A percentile compares a stretch with the other conserved stretches of the same genome.
Evolutionary conservation across 2,329 filamentous ascomycete species (phyloP).

Genomic region (Zymoseptoria ardabiliae): DNA sequence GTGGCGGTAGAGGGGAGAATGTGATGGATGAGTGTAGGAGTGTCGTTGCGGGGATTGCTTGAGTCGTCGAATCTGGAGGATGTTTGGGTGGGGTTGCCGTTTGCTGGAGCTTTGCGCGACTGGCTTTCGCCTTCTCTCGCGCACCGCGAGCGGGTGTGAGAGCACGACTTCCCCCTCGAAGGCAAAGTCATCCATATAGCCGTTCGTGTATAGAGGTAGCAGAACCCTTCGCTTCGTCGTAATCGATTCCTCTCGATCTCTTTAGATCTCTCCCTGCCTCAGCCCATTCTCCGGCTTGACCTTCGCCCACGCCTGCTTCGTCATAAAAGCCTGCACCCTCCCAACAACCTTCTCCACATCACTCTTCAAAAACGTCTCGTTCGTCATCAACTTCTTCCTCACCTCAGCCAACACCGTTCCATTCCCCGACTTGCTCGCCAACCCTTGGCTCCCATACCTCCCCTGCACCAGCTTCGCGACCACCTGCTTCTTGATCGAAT

Average conservation of each 20-base stretch:
- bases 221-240: too few species aligned
- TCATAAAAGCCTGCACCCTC: background rate
- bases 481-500: background rate
- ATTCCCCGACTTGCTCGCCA: background rate
- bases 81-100: background rate
- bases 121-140: too few species aligned
- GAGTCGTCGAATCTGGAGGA: background rate
- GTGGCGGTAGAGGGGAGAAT: background rate
- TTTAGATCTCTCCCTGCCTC: background rate
- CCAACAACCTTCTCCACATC: slow-evolving; percentile 18
- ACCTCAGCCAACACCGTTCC: slow-evolving; percentile 6
- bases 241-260: background rate
- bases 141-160: background rate
- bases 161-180: background rate
- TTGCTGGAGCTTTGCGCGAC: background rate
- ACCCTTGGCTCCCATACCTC: background rate
- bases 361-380: slow-evolving; percentile 18
- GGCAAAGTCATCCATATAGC: too few species aligned
- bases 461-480: background rate
- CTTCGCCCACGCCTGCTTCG: background rate
- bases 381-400: slow-evolving; percentile 16
- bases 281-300: background rate
- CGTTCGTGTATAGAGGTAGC: too few species aligned
- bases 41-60: background rate
- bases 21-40: background rate